A percentile compares a stretch with the other conserved stretches of the same genome.
phyloP scores from a whole-genome alignment of 192 early-diverging fungal genomes.

The Rhizophagus clarus region DNA sequence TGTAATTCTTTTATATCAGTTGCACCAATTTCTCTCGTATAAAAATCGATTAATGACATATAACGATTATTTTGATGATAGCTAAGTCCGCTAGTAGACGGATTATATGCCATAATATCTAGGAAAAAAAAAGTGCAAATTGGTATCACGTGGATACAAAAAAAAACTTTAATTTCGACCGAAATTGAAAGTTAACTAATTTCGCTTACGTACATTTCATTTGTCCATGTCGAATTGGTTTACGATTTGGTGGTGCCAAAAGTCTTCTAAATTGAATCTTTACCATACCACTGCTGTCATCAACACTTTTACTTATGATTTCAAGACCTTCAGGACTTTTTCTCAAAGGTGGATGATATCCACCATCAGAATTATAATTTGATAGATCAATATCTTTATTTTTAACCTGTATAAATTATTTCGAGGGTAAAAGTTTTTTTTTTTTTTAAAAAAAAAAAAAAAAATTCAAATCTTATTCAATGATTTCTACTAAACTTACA shows the following conservation, averaged over 20 bases:
- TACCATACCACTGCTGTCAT: background rate
- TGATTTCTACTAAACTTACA: background rate
- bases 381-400: background rate
- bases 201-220: background rate
- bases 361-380: slow-evolving; percentile 14
- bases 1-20: background rate
- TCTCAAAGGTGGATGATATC: slow-evolving; percentile 8
- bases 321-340: too few species aligned
- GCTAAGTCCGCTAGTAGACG: background rate
- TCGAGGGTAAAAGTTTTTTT: background rate
- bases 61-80: slow-evolving; percentile 13
- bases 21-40: background rate
- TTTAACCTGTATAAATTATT: slow-evolving; percentile 1
- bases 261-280: background rate
- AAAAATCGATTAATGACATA: background rate
- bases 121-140: background rate
- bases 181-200: background rate
- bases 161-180: too few species aligned
- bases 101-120: slow-evolving; percentile 20
- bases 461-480: background rate
- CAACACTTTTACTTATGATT: too few species aligned
- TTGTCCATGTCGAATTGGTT: background rate
- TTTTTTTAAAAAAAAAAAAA: too few species aligned
- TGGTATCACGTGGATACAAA: background rate
- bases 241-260: background rate